phyloP scores from a whole-genome alignment of 176 grass and related monocot species.

The Stipa capillata region DNA sequence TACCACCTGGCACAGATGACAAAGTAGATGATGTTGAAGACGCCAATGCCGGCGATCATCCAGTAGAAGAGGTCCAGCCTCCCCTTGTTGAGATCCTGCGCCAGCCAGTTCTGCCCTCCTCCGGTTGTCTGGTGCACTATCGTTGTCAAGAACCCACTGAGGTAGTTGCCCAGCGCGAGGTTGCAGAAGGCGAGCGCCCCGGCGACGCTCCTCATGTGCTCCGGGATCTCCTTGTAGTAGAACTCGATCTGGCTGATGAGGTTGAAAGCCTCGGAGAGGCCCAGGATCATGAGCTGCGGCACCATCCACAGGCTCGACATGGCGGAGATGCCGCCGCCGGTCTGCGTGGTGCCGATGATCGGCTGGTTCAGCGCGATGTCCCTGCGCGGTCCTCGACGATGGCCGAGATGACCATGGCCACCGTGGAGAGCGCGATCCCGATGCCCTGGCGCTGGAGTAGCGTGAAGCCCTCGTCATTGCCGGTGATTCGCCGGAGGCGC shows the following conservation, averaged over 20 bases:
- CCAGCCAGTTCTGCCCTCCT: slow-evolving; percentile 51
- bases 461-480: slow-evolving; percentile 54
- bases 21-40: slow-evolving; percentile 83
- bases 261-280: slow-evolving; percentile 86
- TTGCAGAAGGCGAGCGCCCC: slow-evolving; percentile 86
- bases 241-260: slow-evolving; percentile 99
- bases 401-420: slow-evolving; percentile 77
- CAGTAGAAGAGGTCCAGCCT: slow-evolving; percentile 81
- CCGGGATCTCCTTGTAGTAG: slow-evolving; percentile 97
- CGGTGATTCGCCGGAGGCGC: slow-evolving; percentile 33
- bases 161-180: slow-evolving; percentile 76
- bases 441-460: slow-evolving; percentile 83
- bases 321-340: slow-evolving; percentile 56
- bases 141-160: slow-evolving; percentile 73
- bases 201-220: slow-evolving; percentile 93
- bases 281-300: slow-evolving; percentile 85
- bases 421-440: slow-evolving; percentile 73
- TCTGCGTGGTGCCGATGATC: slow-evolving; percentile 32
- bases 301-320: slow-evolving; percentile 92
- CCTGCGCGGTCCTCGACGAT: slow-evolving; percentile 54
- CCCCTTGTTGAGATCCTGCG: slow-evolving; percentile 85
- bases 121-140: slow-evolving; percentile 56
- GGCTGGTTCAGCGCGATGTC: slow-evolving; percentile 39
- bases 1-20: slow-evolving; percentile 81
- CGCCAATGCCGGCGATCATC: slow-evolving; percentile 75